Conservation (phyloP, 331 rosid genomes). For the Malus hybrid region DNA sequence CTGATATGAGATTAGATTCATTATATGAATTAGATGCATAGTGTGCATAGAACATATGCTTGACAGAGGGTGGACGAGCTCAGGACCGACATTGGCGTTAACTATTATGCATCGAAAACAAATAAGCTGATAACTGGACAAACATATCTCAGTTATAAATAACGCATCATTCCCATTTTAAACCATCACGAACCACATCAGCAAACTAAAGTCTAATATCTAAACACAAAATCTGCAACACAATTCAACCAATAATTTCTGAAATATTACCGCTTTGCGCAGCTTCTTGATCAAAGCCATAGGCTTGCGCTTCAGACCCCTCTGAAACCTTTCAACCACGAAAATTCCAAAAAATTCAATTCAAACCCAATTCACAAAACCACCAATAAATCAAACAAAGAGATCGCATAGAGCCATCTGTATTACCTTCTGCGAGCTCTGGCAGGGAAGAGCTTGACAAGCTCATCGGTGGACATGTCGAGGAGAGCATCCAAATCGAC, state of each 20-base stretch:
- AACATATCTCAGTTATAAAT: not conserved
- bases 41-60: not conserved
- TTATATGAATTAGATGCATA: no score
- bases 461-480: constrained; percentile 92
- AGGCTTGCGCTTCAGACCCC: constrained; percentile 87
- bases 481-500: constrained; percentile 88
- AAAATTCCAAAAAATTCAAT: not conserved
- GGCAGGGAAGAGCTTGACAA: constrained; percentile 82
- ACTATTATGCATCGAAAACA: not conserved
- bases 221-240: not conserved
- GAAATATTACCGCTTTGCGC: constrained; percentile 66
- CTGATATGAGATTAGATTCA: not conserved
- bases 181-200: not conserved
- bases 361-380: not conserved
- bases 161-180: not conserved
- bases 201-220: not conserved
- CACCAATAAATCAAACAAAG: not conserved
- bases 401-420: not conserved
- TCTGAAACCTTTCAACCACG: constrained; percentile 53
- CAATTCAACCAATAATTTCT: no score
- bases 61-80: not conserved
- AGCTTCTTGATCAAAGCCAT: constrained; percentile 96
- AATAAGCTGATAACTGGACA: not conserved
- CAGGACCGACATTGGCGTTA: not conserved
- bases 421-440: constrained; percentile 81